Evolutionary conservation across 1,284 basidiomycete species (phyloP).

Genomic region (Pisolithus thermaeus): DNA sequence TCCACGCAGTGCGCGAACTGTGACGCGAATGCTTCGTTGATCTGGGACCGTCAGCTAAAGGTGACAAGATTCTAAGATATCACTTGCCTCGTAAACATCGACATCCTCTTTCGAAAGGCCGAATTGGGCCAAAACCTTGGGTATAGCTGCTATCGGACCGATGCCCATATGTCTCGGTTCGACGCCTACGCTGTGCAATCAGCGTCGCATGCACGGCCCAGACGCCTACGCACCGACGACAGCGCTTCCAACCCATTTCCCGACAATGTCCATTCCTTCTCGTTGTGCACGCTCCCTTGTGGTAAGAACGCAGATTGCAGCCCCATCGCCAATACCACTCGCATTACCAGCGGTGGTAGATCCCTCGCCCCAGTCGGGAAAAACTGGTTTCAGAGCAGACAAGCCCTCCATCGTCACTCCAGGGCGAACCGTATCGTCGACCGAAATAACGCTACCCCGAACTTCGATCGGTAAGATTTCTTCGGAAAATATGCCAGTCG

Average conservation of each 20-base stretch:
- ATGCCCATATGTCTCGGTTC: conserved; percentile 86
- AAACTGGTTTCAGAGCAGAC: conserved; percentile 63
- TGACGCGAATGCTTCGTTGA: conserved; percentile 81
- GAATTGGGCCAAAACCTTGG: conserved; percentile 66
- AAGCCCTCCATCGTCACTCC: conserved; percentile 72
- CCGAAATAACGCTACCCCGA: conserved; percentile 48
- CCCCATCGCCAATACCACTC: conserved; percentile 93
- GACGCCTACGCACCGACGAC: conserved; percentile 62
- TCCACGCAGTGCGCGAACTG: conserved; percentile 80
- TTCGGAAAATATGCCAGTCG: conserved; percentile 63
- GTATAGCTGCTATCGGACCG: conserved; percentile 80
- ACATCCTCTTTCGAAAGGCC: conserved; percentile 81
- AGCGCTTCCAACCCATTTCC: conserved; percentile 80
- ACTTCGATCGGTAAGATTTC: conserved; percentile 78
- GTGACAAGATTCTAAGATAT: conserved; percentile 27
- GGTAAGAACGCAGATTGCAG: conserved; percentile 85
- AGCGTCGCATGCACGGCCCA: neutral
- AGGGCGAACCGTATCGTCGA: conserved; percentile 82
- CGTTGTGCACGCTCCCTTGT: conserved; percentile 79
- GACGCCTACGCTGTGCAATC: conserved; percentile 52
- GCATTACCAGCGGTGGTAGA: conserved; percentile 88
- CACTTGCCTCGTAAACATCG: conserved; percentile 77
- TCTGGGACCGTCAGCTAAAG: conserved; percentile 34
- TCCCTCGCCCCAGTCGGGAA: conserved; percentile 71
- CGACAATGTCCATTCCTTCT: conserved; percentile 83